A percentile compares a stretch with the other conserved stretches of the same genome.
Evolutionary conservation across 2,329 filamentous ascomycete species (phyloP).

Genomic region (Fusarium concolor): DNA sequence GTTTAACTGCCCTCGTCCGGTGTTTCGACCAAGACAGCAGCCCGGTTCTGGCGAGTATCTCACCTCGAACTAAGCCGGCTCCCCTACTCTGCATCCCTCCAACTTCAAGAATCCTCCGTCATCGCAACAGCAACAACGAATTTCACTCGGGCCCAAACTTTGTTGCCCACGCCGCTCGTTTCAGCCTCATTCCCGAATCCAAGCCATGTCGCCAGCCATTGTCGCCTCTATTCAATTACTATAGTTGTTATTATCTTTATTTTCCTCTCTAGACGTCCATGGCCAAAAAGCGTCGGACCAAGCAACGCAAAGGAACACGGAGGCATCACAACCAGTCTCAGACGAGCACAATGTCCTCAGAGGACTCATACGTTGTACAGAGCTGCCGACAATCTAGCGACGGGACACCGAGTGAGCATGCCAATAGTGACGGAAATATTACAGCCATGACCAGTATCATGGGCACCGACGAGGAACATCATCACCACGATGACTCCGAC

Average conservation of each 20-base stretch:
- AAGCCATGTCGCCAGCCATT: constrained; percentile 42
- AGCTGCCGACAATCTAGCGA: constrained; percentile 51
- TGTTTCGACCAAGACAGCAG: not conserved
- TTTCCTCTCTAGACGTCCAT: constrained; percentile 46
- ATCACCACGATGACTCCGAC: constrained; percentile 42
- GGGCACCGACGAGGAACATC: constrained; percentile 50
- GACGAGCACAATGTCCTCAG: constrained; percentile 49
- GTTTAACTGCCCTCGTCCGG: not conserved
- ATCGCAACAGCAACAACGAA: constrained; percentile 16
- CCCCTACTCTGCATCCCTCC: not conserved
- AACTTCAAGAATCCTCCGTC: not conserved
- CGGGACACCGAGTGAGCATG: constrained; percentile 49
- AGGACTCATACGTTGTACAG: constrained; percentile 46
- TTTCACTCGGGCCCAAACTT: constrained; percentile 5
- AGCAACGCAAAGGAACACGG: constrained; percentile 46
- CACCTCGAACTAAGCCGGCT: not conserved
- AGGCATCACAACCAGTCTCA: constrained; percentile 40
- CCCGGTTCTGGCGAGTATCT: not conserved
- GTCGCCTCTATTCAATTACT: constrained; percentile 29
- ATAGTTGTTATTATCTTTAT: not conserved
- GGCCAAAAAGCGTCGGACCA: constrained; percentile 50
- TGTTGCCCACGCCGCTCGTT: constrained; percentile 34
- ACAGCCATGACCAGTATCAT: constrained; percentile 55
- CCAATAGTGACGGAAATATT: constrained; percentile 49
- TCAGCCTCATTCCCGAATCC: constrained; percentile 23